phyloP scores from a whole-genome alignment of 2,329 filamentous ascomycete genomes.

The Cercospora janseana region DNA sequence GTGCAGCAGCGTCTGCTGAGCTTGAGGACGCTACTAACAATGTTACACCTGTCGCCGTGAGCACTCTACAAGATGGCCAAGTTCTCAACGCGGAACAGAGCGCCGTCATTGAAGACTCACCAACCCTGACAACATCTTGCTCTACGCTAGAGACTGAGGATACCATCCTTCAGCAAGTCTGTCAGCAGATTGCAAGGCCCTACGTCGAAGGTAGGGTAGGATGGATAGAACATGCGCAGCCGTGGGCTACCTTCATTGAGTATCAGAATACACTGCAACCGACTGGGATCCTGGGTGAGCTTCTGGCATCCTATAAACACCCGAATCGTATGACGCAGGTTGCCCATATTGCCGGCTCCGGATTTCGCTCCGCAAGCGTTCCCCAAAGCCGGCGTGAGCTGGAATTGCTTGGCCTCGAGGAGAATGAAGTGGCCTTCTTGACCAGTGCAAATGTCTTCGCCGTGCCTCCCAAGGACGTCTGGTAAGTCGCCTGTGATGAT shows the following conservation, averaged over 20 bases:
- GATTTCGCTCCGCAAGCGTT: too few relatives aligned
- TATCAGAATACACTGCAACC: neutral
- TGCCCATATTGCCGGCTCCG: too few relatives aligned
- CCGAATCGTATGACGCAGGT: too few relatives aligned
- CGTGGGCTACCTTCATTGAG: neutral
- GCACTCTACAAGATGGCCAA: too few relatives aligned
- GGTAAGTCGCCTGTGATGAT: neutral
- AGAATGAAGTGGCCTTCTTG: neutral
- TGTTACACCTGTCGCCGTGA: too few relatives aligned
- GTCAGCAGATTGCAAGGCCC: neutral
- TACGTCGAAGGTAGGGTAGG: neutral
- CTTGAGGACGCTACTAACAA: too few relatives aligned
- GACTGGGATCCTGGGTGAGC: neutral
- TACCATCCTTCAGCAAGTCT: too few relatives aligned
- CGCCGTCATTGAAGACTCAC: too few relatives aligned
- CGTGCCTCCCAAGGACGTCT: neutral
- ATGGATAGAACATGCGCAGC: neutral
- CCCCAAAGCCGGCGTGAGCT: neutral
- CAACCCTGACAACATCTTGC: too few relatives aligned
- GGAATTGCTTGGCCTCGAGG: neutral
- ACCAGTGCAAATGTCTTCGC: neutral
- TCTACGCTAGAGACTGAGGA: too few relatives aligned
- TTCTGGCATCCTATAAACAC: neutral
- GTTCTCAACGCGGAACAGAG: too few relatives aligned
- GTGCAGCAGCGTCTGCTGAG: too few relatives aligned